A percentile compares a stretch with the other conserved stretches of the same genome.
Evolutionary conservation across 2,329 filamentous ascomycete species (phyloP).

Genomic region (Aspergillus ibericus): DNA sequence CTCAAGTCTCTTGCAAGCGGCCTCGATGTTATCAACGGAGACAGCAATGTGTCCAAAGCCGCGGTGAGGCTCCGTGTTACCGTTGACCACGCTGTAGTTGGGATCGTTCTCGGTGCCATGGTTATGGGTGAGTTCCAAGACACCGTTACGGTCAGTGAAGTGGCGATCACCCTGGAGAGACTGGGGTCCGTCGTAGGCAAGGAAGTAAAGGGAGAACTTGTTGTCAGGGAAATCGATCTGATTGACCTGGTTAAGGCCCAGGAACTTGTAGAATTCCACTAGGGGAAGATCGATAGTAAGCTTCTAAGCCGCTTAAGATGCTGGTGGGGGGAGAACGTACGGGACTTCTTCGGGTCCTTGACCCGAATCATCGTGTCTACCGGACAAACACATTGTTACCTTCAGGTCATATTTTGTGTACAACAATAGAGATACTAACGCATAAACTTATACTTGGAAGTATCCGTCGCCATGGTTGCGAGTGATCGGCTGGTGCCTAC

Average conservation of each 20-base stretch:
- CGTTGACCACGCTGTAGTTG: slow-evolving; percentile 78
- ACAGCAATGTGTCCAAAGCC: slow-evolving; percentile 87
- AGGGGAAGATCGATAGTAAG: slow-evolving; percentile 14
- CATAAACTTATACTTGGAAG: slow-evolving; percentile 65
- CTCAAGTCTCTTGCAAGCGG: slow-evolving; percentile 84
- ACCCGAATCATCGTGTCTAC: slow-evolving; percentile 73
- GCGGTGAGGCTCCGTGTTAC: slow-evolving; percentile 83
- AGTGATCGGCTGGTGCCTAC: slow-evolving; percentile 31
- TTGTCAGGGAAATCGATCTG: slow-evolving; percentile 79
- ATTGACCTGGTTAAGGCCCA: slow-evolving; percentile 82
- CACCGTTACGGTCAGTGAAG: slow-evolving; percentile 79
- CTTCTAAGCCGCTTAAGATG: background rate
- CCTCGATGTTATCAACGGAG: slow-evolving; percentile 79
- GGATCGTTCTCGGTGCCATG: slow-evolving; percentile 88
- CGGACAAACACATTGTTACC: slow-evolving; percentile 19
- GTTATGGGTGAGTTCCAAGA: slow-evolving; percentile 81
- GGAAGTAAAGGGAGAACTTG: slow-evolving; percentile 95
- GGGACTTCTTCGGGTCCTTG: slow-evolving; percentile 83
- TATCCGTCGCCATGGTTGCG: slow-evolving; percentile 58
- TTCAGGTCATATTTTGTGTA: background rate
- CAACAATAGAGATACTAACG: slow-evolving; percentile 47
- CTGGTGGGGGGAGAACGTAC: slow-evolving; percentile 44
- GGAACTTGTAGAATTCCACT: slow-evolving; percentile 91
- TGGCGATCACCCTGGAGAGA: slow-evolving; percentile 72
- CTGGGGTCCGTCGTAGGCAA: slow-evolving; percentile 78